These are phyloP conservation scores for Pseudogymnoascus pannorum DNA, from an alignment of 2,329 filamentous ascomycete genomes.

Conservation along the genomic window DNA sequence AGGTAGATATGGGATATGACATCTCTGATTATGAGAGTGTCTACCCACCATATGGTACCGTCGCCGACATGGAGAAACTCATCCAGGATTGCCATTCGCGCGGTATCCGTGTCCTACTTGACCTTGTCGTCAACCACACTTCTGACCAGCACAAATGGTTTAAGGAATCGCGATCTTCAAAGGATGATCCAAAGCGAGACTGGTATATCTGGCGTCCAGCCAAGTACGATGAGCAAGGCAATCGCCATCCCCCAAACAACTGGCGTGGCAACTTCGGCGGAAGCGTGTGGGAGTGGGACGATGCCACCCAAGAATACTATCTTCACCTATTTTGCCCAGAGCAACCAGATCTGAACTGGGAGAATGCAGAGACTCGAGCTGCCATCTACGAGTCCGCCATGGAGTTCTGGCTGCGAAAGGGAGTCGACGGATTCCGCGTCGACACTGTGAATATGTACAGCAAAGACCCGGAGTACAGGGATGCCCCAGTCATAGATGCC, in stretches of 20 bases:
- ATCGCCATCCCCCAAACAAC: constrained; percentile 53
- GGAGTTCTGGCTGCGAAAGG: constrained; percentile 71
- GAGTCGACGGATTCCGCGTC: constrained; percentile 67
- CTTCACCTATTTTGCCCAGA: constrained; percentile 67
- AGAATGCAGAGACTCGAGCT: constrained; percentile 57
- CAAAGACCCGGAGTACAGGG: constrained; percentile 51
- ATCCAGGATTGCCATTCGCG: constrained; percentile 52
- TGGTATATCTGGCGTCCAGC: constrained; percentile 57
- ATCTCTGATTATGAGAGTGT: constrained; percentile 63
- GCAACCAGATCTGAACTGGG: constrained; percentile 84
- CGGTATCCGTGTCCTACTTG: constrained; percentile 61
- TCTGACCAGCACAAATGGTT: constrained; percentile 46
- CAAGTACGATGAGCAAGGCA: constrained; percentile 30
- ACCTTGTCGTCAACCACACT: constrained; percentile 69
- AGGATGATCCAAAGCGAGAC: constrained; percentile 45
- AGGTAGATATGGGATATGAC: constrained; percentile 67
- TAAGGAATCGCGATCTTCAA: constrained; percentile 41
- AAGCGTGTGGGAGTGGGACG: constrained; percentile 63
- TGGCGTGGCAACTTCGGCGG: constrained; percentile 57
- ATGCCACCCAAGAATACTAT: constrained; percentile 67
- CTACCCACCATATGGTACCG: constrained; percentile 57
- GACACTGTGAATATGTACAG: constrained; percentile 69
- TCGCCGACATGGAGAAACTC: constrained; percentile 57
- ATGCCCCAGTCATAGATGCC: constrained; percentile 47
- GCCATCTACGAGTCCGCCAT: constrained; percentile 67